phyloP scores from a whole-genome alignment of 1,284 basidiomycete species.

The Apiotrichum brassicae region DNA sequence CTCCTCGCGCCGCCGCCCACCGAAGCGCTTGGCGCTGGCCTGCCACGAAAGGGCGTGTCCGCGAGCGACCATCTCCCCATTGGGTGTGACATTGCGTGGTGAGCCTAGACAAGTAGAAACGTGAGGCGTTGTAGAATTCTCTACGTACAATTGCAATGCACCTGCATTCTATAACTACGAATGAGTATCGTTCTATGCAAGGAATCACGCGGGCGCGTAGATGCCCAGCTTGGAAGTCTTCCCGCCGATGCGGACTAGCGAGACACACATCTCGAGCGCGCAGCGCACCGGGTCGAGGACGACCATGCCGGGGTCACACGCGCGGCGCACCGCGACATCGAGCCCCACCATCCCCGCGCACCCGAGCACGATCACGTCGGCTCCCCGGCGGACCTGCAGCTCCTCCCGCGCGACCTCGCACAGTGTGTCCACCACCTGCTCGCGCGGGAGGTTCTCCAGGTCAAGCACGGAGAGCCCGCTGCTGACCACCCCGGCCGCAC shows the following conservation, averaged over 20 bases:
- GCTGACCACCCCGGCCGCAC: conserved; percentile 49
- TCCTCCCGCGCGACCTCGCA: conserved; percentile 27
- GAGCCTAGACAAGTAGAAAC: not conserved
- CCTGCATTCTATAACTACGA: not conserved
- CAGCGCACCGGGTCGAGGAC: conserved; percentile 51
- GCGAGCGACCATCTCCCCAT: conserved; percentile 84
- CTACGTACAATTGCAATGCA: too few species aligned
- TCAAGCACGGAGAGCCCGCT: conserved; percentile 50
- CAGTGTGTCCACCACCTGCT: conserved; percentile 46
- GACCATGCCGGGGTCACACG: conserved; percentile 31
- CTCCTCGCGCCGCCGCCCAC: conserved; percentile 61
- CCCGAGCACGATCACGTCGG: conserved; percentile 50
- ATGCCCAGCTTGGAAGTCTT: conserved; percentile 30
- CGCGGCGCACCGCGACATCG: conserved; percentile 44
- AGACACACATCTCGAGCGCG: conserved; percentile 34
- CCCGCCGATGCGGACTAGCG: conserved; percentile 22
- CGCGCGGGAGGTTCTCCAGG: conserved; percentile 45
- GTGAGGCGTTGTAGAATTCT: too few species aligned
- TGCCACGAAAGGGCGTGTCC: conserved; percentile 72
- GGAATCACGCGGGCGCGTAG: conserved; percentile 14
- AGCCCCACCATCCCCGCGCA: conserved; percentile 54
- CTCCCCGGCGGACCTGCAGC: conserved; percentile 38
- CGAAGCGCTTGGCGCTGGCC: conserved; percentile 62
- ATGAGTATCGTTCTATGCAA: too few species aligned
- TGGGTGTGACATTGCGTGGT: conserved; percentile 43